Conservation (phyloP, 1,139 yeast species). For the Lodderomyces parapsilosis region DNA sequence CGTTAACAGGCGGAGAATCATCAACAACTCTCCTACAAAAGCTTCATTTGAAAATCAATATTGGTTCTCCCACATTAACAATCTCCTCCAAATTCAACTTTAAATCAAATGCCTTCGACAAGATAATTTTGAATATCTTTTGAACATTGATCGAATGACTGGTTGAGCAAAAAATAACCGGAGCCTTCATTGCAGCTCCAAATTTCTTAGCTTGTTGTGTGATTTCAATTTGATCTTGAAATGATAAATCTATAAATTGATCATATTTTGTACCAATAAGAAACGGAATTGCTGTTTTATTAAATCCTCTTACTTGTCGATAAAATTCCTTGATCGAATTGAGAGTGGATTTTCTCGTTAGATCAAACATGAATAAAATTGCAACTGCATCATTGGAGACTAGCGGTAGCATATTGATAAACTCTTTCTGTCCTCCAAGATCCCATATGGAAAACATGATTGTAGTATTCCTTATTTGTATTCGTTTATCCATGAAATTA, state of each 20-base stretch:
- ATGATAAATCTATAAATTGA: constrained; percentile 74
- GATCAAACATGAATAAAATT: constrained; percentile 86
- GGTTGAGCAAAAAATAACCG: constrained; percentile 88
- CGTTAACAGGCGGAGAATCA: background rate
- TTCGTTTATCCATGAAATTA: constrained; percentile 89
- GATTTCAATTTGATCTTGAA: constrained; percentile 80
- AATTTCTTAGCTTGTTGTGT: constrained; percentile 84
- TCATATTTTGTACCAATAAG: constrained; percentile 95
- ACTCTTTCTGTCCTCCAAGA: constrained; percentile 94
- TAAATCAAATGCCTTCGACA: constrained; percentile 89
- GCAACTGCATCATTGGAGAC: constrained; percentile 96
- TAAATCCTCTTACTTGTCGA: constrained; percentile 87
- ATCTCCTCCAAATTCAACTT: constrained; percentile 84
- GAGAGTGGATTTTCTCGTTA: constrained; percentile 82
- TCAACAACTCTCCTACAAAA: background rate
- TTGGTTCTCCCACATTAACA: constrained; percentile 82
- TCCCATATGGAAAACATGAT: constrained; percentile 96
- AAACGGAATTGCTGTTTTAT: constrained; percentile 89
- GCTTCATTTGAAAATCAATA: constrained; percentile 60
- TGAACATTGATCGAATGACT: constrained; percentile 92
- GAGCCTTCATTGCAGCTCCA: constrained; percentile 90
- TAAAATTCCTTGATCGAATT: constrained; percentile 94
- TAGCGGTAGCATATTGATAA: constrained; percentile 92
- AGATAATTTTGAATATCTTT: constrained; percentile 87
- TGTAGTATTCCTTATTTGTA: constrained; percentile 82